These are phyloP conservation scores for Zoysia pacifica DNA, from an alignment of 176 grass and related monocot genomes.

Conservation along the genomic window DNA sequence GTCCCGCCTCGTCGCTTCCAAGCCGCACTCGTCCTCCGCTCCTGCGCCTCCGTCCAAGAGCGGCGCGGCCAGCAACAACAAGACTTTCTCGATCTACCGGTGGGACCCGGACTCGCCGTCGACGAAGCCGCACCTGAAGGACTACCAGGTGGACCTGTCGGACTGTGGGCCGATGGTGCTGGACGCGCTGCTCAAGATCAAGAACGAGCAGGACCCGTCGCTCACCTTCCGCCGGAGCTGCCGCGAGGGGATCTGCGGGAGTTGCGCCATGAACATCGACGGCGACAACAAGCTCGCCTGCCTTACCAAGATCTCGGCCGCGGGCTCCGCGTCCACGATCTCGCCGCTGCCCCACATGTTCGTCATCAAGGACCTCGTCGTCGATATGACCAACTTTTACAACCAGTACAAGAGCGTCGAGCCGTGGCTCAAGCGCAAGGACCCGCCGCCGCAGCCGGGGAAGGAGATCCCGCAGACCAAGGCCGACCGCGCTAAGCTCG, in stretches of 20 bases:
- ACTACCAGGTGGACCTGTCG: conserved; percentile 79
- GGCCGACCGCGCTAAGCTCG: conserved; percentile 80
- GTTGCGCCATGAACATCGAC: conserved; percentile 95
- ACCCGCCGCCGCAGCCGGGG: conserved; percentile 42
- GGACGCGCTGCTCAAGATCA: conserved; percentile 89
- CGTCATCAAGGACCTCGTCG: conserved; percentile 94
- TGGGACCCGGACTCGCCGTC: conserved; percentile 86
- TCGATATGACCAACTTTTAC: conserved; percentile 99
- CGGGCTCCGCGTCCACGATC: conserved; percentile 48
- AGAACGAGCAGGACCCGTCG: conserved; percentile 93
- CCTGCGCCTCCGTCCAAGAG: conserved; percentile 31
- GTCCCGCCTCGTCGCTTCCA: conserved; percentile 60
- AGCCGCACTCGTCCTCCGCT: conserved; percentile 69
- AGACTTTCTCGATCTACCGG: conserved; percentile 98
- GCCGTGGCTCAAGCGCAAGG: conserved; percentile 91
- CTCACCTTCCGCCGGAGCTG: conserved; percentile 96
- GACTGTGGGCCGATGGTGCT: conserved; percentile 92
- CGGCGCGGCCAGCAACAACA: conserved; percentile 13
- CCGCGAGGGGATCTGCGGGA: conserved; percentile 97
- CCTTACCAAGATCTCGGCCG: conserved; percentile 87
- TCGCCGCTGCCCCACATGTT: conserved; percentile 96
- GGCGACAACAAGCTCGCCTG: conserved; percentile 96
- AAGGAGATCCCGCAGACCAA: conserved; percentile 80
- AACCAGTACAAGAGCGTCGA: conserved; percentile 90
- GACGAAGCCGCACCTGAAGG: conserved; percentile 76